These are phyloP conservation scores for Avena atlantica DNA, from an alignment of 176 grass and related monocot species.

Conservation along the genomic window DNA sequence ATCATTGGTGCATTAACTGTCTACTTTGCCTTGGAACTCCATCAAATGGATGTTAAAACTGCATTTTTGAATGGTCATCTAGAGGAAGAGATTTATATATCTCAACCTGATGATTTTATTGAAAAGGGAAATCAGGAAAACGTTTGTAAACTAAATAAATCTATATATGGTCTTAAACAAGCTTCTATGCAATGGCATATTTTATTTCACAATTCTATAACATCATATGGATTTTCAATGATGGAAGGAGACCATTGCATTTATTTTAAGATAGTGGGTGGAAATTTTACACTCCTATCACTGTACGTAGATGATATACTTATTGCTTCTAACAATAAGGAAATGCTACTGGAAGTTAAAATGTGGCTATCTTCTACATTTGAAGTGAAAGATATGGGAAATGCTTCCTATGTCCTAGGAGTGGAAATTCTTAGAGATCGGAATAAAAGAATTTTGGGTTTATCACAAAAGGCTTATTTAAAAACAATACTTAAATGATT, in stretches of 20 bases:
- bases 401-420: conserved; percentile 2
- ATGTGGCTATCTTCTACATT: not conserved
- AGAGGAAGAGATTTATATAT: conserved; percentile 4
- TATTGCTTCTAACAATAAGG: not conserved
- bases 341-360: not conserved
- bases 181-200: not conserved
- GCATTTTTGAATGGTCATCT: not conserved
- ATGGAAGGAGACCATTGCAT: not conserved
- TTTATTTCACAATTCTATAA: not conserved
- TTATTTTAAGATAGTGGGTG: not conserved
- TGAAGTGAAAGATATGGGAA: not conserved
- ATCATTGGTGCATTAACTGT: not conserved
- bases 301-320: not conserved
- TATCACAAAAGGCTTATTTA: not conserved
- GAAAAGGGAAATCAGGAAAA: conserved; percentile 1
- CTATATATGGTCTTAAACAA: not conserved
- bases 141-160: not conserved
- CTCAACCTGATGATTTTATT: not conserved
- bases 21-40: not conserved
- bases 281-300: not conserved
- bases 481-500: not conserved
- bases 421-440: not conserved
- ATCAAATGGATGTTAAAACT: not conserved
- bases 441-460: not conserved
- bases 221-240: not conserved